phyloP scores from a whole-genome alignment of 2,329 filamentous ascomycete species.

The Davidsoniella eucalypti region DNA sequence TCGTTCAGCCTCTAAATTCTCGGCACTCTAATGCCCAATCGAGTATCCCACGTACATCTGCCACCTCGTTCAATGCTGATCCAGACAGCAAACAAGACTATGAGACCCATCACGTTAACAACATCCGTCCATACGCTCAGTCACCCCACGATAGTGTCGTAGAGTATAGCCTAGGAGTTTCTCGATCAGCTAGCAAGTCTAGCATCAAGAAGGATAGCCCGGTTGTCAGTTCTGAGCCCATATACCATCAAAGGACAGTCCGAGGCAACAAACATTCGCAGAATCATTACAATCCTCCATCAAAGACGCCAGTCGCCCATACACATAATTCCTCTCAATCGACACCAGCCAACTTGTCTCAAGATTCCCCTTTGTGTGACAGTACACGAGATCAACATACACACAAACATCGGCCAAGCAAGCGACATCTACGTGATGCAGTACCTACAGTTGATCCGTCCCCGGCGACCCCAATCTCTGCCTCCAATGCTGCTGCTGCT shows the following conservation, averaged over 20 bases:
- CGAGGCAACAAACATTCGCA: not conserved
- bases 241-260: too few species aligned
- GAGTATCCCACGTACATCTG: not conserved
- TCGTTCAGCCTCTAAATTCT: slow-evolving; percentile 10
- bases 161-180: slow-evolving; percentile 7
- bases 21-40: not conserved
- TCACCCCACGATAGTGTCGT: slow-evolving; percentile 13
- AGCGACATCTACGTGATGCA: not conserved
- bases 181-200: slow-evolving; percentile 7
- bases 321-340: not conserved
- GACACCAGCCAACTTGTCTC: not conserved
- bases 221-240: too few species aligned
- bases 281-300: not conserved
- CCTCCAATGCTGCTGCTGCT: too few species aligned
- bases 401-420: not conserved
- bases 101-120: not conserved
- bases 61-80: not conserved
- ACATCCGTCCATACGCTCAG: slow-evolving; percentile 1
- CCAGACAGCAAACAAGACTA: not conserved
- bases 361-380: slow-evolving; percentile 3
- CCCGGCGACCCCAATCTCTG: too few species aligned
- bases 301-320: not conserved
- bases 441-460: not conserved
- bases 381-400: slow-evolving; percentile 3
- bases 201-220: slow-evolving; percentile 4